These are phyloP conservation scores for Lachancea kluyveri DNA, from an alignment of 805 yeast species.

Conservation along the genomic window DNA sequence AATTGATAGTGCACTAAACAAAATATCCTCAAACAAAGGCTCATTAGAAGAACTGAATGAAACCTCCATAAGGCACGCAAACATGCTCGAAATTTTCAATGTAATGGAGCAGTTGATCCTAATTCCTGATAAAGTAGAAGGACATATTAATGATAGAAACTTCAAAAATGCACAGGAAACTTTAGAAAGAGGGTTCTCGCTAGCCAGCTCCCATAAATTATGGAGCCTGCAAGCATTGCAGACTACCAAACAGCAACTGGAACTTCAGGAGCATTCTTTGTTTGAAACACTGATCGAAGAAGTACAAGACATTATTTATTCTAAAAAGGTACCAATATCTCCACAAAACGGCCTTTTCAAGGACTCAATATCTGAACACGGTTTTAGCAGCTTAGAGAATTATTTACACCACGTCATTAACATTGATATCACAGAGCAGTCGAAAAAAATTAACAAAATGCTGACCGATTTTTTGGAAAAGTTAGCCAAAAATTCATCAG, in stretches of 20 bases:
- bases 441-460: constrained; percentile 33
- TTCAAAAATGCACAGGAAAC: constrained; percentile 60
- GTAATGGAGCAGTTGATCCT: constrained; percentile 55
- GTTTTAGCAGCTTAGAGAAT: constrained; percentile 43
- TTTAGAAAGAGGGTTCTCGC: constrained; percentile 38
- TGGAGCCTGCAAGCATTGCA: constrained; percentile 54
- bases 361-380: constrained; percentile 16
- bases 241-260: constrained; percentile 45
- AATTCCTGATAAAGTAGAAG: constrained; percentile 60
- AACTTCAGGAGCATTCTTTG: constrained; percentile 51
- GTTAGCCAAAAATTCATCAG: constrained; percentile 12
- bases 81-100: constrained; percentile 64
- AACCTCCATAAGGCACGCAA: constrained; percentile 54
- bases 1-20: constrained; percentile 43
- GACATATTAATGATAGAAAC: constrained; percentile 58
- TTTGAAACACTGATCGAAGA: constrained; percentile 76
- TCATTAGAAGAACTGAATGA: constrained; percentile 58
- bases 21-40: constrained; percentile 48
- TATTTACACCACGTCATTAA: constrained; percentile 51
- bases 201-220: constrained; percentile 46
- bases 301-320: constrained; percentile 59
- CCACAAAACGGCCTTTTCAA: constrained; percentile 22
- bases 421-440: constrained; percentile 47
- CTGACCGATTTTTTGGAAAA: constrained; percentile 33
- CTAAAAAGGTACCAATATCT: constrained; percentile 32